phyloP scores from a whole-genome alignment of 2,329 filamentous ascomycete genomes.

The Talaromyces sp. region DNA sequence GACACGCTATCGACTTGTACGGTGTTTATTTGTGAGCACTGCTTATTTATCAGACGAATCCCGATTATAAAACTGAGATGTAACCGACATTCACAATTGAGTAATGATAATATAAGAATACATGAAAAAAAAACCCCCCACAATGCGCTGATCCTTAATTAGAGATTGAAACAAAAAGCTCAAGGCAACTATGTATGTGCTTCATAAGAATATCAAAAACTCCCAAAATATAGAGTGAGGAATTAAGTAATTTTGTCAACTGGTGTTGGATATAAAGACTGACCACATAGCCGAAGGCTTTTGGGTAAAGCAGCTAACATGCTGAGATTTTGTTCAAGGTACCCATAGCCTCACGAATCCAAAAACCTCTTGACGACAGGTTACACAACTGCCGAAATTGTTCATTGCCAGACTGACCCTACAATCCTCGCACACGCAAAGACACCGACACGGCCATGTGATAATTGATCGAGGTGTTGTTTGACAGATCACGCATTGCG shows the following conservation, averaged over 20 bases:
- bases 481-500: conserved; percentile 92
- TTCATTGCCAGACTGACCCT: conserved; percentile 90
- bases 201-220: neutral
- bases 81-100: neutral
- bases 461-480: conserved; percentile 79
- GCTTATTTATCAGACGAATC: no score
- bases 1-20: neutral
- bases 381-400: conserved; percentile 95
- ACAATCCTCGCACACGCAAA: conserved; percentile 93
- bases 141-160: neutral
- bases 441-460: conserved; percentile 92
- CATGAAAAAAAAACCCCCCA: neutral
- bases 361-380: conserved; percentile 79
- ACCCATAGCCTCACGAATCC: conserved; percentile 92
- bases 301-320: no score
- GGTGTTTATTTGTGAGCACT: no score
- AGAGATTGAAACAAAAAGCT: neutral
- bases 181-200: neutral
- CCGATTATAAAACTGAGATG: neutral
- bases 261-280: no score
- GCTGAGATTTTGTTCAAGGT: conserved; percentile 42
- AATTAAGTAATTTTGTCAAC: neutral
- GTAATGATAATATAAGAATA: neutral
- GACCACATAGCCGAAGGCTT: no score
- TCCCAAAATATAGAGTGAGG: neutral